Percentiles rank a stretch among this genome's conserved stretches.
Evolutionary conservation across 768 basidiomycete genomes (phyloP).

Genomic region (Filobasidium floriforme): DNA sequence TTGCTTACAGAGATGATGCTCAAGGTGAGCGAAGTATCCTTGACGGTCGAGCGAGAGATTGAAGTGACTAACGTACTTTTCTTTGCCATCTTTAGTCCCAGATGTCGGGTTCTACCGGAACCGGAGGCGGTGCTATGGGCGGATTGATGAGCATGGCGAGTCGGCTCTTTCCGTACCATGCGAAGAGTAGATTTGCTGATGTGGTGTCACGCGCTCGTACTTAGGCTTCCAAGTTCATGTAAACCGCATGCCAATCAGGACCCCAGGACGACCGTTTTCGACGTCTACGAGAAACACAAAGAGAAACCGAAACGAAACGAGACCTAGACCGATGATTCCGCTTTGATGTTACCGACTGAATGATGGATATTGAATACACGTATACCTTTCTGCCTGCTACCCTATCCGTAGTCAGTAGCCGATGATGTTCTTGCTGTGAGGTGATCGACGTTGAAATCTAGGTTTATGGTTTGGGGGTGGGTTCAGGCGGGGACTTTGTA

Average conservation of each 20-base stretch:
- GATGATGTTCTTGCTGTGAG: no score
- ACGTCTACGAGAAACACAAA: no score
- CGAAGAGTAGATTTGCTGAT: no score
- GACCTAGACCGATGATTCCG: no score
- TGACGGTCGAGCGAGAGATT: not conserved
- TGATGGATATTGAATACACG: no score
- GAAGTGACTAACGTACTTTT: not conserved
- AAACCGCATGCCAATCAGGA: not conserved
- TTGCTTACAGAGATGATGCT: conserved; percentile 57
- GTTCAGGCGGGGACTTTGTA: not conserved
- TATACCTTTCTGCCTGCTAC: no score
- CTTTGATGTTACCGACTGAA: no score
- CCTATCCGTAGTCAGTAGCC: no score
- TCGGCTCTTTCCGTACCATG: conserved; percentile 25
- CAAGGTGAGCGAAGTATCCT: conserved; percentile 25
- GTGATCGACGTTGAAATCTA: no score
- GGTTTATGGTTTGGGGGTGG: no score
- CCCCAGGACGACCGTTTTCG: no score
- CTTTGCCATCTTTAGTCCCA: conserved; percentile 24
- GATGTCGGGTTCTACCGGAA: conserved; percentile 38
- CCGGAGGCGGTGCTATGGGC: conserved; percentile 54
- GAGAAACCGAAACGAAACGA: not conserved
- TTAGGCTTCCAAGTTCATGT: conserved; percentile 23
- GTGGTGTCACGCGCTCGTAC: no score
- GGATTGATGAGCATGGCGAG: conserved; percentile 58